These are phyloP conservation scores for Entomortierella chlamydospora DNA, from an alignment of 192 early-diverging fungal species.

Conservation along the genomic window DNA sequence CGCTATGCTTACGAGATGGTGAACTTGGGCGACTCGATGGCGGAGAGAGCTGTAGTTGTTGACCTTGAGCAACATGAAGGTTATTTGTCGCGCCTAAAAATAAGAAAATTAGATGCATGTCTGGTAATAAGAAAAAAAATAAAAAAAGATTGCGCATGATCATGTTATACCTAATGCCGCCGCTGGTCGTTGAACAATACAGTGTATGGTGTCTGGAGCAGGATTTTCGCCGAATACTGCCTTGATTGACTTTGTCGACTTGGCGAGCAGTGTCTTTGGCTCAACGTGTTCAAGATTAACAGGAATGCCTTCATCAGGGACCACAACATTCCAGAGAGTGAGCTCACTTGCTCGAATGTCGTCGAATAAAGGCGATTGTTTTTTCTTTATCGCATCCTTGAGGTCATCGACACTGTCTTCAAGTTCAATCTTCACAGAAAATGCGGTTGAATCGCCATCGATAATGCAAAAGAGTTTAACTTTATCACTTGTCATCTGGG, in stretches of 20 bases:
- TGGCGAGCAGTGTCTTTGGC: neutral
- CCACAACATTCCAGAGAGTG: neutral
- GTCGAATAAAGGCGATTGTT: neutral
- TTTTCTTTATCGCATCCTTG: no score
- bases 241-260: neutral
- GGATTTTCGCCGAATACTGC: neutral
- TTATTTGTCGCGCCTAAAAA: neutral
- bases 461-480: conserved; percentile 2
- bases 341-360: neutral
- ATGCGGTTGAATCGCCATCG: neutral
- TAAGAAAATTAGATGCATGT: neutral
- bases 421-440: neutral
- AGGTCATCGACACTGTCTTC: no score
- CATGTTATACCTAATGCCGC: neutral
- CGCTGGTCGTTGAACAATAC: conserved; percentile 8
- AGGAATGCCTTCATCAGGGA: neutral
- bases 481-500: neutral
- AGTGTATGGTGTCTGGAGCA: neutral
- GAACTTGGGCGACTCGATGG: neutral
- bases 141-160: neutral
- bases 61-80: neutral
- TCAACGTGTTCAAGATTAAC: no score
- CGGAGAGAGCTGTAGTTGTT: neutral
- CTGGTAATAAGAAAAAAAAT: neutral
- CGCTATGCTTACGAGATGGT: conserved; percentile 3